phyloP scores from a whole-genome alignment of 306 rosid species.

The Geum urbanum region DNA sequence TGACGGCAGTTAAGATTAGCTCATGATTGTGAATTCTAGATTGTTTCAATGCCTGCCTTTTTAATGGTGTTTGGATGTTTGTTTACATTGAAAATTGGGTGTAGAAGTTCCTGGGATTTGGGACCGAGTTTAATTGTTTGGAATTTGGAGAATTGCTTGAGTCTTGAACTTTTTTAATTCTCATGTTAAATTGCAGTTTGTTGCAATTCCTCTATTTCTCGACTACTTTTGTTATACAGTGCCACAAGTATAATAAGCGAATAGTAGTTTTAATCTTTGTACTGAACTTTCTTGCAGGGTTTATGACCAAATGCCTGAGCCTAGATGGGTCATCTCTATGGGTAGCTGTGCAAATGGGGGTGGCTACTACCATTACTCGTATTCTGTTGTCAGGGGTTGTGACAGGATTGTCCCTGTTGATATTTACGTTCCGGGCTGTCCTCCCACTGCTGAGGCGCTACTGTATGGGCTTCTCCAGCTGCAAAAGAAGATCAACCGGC shows the following conservation, averaged over 20 bases:
- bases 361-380: constrained; percentile 97
- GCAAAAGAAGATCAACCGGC: constrained; percentile 97
- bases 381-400: constrained; percentile 91
- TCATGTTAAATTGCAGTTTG: background rate
- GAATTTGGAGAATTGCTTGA: background rate
- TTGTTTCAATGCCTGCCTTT: background rate
- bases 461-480: constrained; percentile 93
- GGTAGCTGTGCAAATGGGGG: constrained; percentile 99
- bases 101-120: background rate
- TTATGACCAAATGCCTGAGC: constrained; percentile 99
- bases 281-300: constrained; percentile 55
- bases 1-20: background rate
- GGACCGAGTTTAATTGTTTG: background rate
- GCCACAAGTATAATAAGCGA: background rate
- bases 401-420: constrained; percentile 96
- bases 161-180: too few relatives aligned
- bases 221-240: background rate
- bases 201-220: background rate
- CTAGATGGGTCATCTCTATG: constrained; percentile 97
- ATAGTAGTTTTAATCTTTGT: background rate
- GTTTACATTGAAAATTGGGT: too few relatives aligned
- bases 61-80: background rate
- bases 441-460: constrained; percentile 95
- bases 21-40: background rate
- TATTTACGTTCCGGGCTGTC: constrained; percentile 94